Evolutionary conservation across 139 green algal genomes (phyloP), one percentile per base, ranked within the genome.

Genomic region (Coelastrella sp.): DNA sequence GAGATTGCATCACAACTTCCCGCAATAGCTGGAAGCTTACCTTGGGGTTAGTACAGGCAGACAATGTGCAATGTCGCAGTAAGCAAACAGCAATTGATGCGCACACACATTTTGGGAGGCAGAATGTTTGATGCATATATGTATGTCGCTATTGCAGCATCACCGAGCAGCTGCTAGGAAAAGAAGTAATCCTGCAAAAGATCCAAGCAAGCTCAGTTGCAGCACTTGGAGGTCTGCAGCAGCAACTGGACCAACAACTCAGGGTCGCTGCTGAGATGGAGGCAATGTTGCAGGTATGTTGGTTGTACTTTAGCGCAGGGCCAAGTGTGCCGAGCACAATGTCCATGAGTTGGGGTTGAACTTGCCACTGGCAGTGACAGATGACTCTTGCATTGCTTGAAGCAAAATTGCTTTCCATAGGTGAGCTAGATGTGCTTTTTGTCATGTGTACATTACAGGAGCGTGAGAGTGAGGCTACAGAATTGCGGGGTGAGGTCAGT

Each of bases 211-310:
- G 41, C 3, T 60, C 41, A 41, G 41, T n/a, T 60, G 41, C 60
- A 0, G 40, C 25, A 4, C 4, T 62, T n/a, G 41, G n/a, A 41
- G 41, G 62, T n/a, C 41, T 79, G 41, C 45, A 57, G 71, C 38
- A 79, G 41, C 45, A 79, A 32, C 71, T 79, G 71, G n/a, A 35
- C 15, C 11, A 79, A n/a, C 41, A 79, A 41, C 41, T 60, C 32
- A 48, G 62, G 71, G 19, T 37, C n/a, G 41, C 30, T 4, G 40
- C 45, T 23, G 40, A 60, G 41, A 48, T 79, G 71, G 43, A 79
- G n/a, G 71, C 41, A 27, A 62, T 57, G 27, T 9, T 79, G 71
- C 71, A 79, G 71, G 71, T 62, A 2, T n/a, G 30, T 17, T 34
- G 57, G 57, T 4, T 30, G 15, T 19, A 4, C 5, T 4, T 69